Evolutionary conservation across 1,284 basidiomycete genomes (phyloP), one percentile per base, ranked within the genome.

Genomic region (Melanopsichium pennsylvanicum): DNA sequence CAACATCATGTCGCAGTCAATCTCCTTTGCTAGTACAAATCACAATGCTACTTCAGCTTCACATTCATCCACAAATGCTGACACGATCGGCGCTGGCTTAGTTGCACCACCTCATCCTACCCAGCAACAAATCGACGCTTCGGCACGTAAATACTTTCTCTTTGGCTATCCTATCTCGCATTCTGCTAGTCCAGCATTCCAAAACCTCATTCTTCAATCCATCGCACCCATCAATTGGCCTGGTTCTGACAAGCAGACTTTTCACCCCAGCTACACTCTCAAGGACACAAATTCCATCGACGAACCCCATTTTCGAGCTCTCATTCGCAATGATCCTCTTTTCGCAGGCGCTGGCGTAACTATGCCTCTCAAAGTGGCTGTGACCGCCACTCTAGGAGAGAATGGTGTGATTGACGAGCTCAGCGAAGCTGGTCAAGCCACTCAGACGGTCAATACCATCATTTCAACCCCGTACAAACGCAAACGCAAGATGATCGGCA

Each of bases 111-210:
- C 63, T 11, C 70, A 73, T 33, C 70, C 70, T 2, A 73, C 70
- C 2, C 45, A 35, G 0, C 37, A 67, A 38, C 56, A 73, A 40
- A 67, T 68, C 35, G 22, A 34, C 2, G 44, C 50, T 4, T 57
- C 70, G 11, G 56, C 68, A 16, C 43, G 70, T n/a, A 35, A 54
- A 23, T 70, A 73, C 52, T 64, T 49, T 21, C 57, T 74, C 16
- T 74, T 71, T 25, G 71, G 71, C 19, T 74, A 35, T 16, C 71
- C 71, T 5, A 74, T 74, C 70, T 62, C 71, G 23, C 71, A 74
- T 46, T 67, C 61, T 15, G 70, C 71, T 22, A 66, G 59, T 15
- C 71, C 71, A 9, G 68, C 69, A 9, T 71, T 72, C 39, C 71
- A 74, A 34, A 74, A 74, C 42, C 26, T 67, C 9, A 62, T 74